phyloP scores from a whole-genome alignment of 139 green algal species.

The Chlorella sp. region DNA sequence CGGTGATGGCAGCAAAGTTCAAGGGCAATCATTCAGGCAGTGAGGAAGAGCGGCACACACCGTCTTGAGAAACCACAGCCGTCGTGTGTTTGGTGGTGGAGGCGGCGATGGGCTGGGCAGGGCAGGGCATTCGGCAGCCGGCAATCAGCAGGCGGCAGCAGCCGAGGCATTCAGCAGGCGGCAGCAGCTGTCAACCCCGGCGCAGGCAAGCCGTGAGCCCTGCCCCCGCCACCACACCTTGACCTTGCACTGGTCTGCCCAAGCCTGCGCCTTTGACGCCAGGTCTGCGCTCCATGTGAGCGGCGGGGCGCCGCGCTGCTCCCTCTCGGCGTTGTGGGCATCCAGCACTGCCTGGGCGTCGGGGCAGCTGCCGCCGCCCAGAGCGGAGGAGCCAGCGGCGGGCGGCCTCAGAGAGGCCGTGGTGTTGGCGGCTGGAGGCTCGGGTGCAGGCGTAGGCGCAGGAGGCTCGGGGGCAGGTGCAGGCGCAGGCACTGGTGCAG shows the following conservation, averaged over 20 bases:
- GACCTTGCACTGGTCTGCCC: neutral
- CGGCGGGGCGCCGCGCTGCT: slow-evolving; percentile 18
- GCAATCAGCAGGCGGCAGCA: neutral
- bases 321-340: slow-evolving; percentile 32
- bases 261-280: slow-evolving; percentile 16
- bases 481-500: no score
- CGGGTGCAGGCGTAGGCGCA: neutral
- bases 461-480: no score
- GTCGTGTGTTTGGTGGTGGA: no score
- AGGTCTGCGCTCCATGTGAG: slow-evolving; percentile 39
- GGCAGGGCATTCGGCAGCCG: neutral
- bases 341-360: slow-evolving; percentile 27
- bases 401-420: no score
- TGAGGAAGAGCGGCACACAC: no score
- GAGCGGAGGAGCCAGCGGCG: neutral
- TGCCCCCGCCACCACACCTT: neutral
- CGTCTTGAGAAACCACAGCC: no score
- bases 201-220: no score
- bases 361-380: slow-evolving; percentile 28
- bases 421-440: neutral
- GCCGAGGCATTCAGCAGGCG: neutral
- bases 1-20: no score
- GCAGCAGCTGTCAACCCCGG: no score
- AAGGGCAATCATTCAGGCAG: no score
- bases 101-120: neutral